These are phyloP conservation scores for Pythium insidiosum DNA, from an alignment of 352 stramenopile species.

Conservation along the genomic window DNA sequence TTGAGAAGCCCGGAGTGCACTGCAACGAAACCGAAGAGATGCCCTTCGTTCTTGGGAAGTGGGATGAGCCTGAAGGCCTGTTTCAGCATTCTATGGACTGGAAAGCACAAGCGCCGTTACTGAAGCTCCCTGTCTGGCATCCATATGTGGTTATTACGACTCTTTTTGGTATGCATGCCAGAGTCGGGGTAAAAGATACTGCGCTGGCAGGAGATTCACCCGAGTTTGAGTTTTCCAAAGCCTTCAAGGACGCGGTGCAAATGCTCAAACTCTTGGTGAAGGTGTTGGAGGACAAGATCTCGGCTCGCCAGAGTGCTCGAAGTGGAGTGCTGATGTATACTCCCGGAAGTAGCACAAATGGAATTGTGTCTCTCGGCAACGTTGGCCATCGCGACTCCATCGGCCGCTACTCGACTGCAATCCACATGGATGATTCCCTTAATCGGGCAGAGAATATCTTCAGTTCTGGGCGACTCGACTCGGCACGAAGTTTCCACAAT, in stretches of 20 bases:
- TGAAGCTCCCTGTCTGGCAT: constrained; percentile 81
- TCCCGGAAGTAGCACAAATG: background rate
- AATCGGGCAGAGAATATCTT: constrained; percentile 56
- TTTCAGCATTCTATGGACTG: constrained; percentile 71
- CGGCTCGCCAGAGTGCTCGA: constrained; percentile 42
- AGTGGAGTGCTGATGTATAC: constrained; percentile 52
- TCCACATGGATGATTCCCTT: constrained; percentile 44
- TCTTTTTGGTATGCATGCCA: constrained; percentile 78
- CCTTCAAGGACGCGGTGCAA: constrained; percentile 74
- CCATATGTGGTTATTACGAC: constrained; percentile 79
- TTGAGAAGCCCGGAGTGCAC: constrained; percentile 3
- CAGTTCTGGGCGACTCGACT: too few relatives aligned
- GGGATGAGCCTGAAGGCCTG: constrained; percentile 66
- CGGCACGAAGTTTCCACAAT: too few relatives aligned
- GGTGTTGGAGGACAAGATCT: constrained; percentile 58
- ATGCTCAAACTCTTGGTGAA: constrained; percentile 77
- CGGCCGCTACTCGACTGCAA: constrained; percentile 62
- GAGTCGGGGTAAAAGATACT: constrained; percentile 72
- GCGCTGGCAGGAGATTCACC: constrained; percentile 53
- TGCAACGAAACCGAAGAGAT: constrained; percentile 37
- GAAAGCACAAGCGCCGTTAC: constrained; percentile 55
- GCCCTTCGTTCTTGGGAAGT: constrained; percentile 69
- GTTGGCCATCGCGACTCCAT: constrained; percentile 32
- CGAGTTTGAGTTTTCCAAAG: constrained; percentile 55
- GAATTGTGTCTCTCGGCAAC: constrained; percentile 10